These are phyloP conservation scores for Tulasnella sp. DNA, from an alignment of 768 basidiomycete genomes.

Conservation along the genomic window DNA sequence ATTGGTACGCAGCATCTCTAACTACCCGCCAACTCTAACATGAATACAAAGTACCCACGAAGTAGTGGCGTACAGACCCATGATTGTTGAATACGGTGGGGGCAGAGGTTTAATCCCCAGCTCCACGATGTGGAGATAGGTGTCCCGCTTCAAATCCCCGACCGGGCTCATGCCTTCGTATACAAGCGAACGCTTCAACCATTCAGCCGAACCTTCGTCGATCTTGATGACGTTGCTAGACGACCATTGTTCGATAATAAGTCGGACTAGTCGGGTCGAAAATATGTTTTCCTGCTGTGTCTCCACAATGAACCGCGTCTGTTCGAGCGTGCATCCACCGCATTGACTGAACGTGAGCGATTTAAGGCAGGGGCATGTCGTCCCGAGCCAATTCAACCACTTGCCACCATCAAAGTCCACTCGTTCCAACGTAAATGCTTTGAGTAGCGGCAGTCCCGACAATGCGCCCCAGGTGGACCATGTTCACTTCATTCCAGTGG, in stretches of 20 bases:
- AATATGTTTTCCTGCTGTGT: neutral
- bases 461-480: neutral
- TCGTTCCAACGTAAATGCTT: neutral
- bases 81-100: too few species aligned
- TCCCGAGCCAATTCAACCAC: neutral
- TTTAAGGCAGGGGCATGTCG: neutral
- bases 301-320: neutral
- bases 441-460: neutral
- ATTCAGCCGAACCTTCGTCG: neutral
- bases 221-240: neutral
- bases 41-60: too few species aligned
- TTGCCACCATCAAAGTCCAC: neutral
- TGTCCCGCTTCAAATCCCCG: too few species aligned
- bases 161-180: neutral
- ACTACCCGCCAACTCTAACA: too few species aligned
- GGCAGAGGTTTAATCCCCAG: too few species aligned
- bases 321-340: neutral
- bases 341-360: neutral
- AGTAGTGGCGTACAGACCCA: too few species aligned
- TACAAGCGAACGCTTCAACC: neutral
- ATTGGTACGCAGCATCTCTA: too few species aligned
- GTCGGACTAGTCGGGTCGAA: neutral
- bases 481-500: neutral
- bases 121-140: too few species aligned
- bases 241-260: neutral